These are phyloP conservation scores for Sporothrix pseudoabietina DNA, from an alignment of 2,329 filamentous ascomycete genomes.

Conservation along the genomic window DNA sequence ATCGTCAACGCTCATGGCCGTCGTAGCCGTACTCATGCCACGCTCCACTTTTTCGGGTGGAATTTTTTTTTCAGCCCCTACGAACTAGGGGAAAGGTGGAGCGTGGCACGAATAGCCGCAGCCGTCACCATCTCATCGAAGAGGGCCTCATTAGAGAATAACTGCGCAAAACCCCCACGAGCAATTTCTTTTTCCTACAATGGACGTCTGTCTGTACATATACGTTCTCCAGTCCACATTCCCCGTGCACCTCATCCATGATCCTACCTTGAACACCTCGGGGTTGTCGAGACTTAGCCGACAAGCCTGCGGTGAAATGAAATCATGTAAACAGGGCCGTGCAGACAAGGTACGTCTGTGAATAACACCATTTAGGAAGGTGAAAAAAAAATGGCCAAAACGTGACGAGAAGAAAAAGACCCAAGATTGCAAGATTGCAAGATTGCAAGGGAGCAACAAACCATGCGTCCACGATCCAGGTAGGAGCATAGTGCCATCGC, in stretches of 20 bases:
- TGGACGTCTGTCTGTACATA: not conserved
- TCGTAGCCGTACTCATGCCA: not conserved
- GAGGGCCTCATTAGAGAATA: not conserved
- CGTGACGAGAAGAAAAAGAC: not conserved
- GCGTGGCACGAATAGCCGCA: not conserved
- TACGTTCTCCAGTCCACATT: not conserved
- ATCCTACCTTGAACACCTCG: not conserved
- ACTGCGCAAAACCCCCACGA: not conserved
- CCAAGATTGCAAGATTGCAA: not conserved
- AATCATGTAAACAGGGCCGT: not conserved
- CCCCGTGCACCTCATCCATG: not conserved
- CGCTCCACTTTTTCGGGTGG: no score
- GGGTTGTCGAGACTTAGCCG: not conserved
- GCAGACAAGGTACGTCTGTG: not conserved
- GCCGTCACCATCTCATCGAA: not conserved
- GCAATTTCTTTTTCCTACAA: not conserved
- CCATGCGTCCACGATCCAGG: not conserved
- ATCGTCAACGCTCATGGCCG: not conserved
- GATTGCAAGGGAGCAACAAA: not conserved
- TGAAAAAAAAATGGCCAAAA: not conserved
- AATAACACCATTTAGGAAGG: not conserved
- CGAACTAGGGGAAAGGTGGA: no score
- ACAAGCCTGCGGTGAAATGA: not conserved
- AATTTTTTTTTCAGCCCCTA: no score
- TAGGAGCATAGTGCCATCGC: not conserved